Evolutionary conservation across 176 grass and related monocot genomes (phyloP).

Genomic region (Zoysia japonica): DNA sequence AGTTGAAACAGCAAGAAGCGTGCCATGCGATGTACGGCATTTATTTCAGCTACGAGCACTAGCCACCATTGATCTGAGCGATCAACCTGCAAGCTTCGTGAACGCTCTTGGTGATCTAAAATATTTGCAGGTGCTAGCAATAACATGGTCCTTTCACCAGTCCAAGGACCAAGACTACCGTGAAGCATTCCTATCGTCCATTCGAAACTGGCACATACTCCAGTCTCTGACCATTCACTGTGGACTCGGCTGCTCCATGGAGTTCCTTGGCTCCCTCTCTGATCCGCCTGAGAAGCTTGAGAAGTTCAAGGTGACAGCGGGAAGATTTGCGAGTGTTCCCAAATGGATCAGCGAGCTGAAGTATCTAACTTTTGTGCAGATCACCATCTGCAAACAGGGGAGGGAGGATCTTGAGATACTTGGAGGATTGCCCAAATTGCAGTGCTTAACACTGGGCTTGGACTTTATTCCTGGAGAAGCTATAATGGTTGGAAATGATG

Average conservation of each 20-base stretch:
- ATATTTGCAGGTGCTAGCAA: too few species aligned
- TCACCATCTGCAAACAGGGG: background rate
- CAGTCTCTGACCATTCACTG: constrained; percentile 3
- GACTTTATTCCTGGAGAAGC: background rate
- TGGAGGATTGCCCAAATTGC: accelerated
- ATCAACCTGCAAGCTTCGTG: too few species aligned
- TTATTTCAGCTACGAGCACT: too few species aligned
- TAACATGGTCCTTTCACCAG: too few species aligned
- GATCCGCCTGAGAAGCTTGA: accelerated
- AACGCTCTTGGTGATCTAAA: too few species aligned
- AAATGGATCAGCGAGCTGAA: background rate
- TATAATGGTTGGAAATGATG: background rate
- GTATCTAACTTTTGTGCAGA: background rate
- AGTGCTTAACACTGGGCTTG: constrained; percentile 3
- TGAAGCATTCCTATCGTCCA: background rate
- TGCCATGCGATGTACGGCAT: too few species aligned
- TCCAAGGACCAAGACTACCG: too few species aligned
- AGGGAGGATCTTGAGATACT: background rate
- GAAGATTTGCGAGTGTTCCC: constrained; percentile 14
- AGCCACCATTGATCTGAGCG: too few species aligned
- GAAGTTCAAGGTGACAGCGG: background rate
- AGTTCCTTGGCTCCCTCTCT: background rate
- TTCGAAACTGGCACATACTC: too few species aligned
- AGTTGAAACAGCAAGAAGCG: too few species aligned
- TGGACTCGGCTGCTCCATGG: constrained; percentile 22